These are phyloP conservation scores for Curvularia eragrostidis DNA, from an alignment of 2,329 filamentous ascomycete species.

Conservation along the genomic window DNA sequence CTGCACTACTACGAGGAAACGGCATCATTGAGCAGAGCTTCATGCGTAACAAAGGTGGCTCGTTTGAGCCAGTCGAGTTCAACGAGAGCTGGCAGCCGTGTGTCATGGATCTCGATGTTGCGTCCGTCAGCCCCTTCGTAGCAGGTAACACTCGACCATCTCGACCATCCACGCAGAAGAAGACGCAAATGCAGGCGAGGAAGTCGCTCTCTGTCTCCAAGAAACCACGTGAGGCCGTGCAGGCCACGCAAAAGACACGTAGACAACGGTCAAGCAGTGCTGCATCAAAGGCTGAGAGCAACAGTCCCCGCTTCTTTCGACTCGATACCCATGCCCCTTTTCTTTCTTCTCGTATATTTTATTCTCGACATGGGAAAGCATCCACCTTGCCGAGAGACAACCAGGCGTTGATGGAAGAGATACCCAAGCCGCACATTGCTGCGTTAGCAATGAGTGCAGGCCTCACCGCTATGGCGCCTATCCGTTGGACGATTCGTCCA, in stretches of 20 bases:
- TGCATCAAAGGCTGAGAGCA: slow-evolving; percentile 21
- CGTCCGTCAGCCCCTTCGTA: slow-evolving; percentile 38
- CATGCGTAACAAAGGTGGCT: slow-evolving; percentile 45
- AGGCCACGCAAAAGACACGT: slow-evolving; percentile 20
- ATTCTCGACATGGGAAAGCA: slow-evolving; percentile 33
- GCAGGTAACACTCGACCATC: slow-evolving; percentile 15
- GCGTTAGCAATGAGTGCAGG: slow-evolving; percentile 44
- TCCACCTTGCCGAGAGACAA: slow-evolving; percentile 31
- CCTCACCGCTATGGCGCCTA: slow-evolving; percentile 42
- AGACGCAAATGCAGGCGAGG: slow-evolving; percentile 12
- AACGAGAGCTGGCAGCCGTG: slow-evolving; percentile 44
- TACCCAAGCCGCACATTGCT: slow-evolving; percentile 40
- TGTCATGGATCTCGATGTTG: slow-evolving; percentile 31
- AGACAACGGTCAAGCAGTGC: slow-evolving; percentile 30
- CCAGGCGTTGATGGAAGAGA: slow-evolving; percentile 38
- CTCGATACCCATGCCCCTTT: slow-evolving; percentile 42
- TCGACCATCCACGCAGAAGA: slow-evolving; percentile 6
- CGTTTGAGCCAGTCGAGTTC: slow-evolving; percentile 46
- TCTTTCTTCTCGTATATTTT: slow-evolving; percentile 44
- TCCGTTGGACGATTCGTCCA: slow-evolving; percentile 31
- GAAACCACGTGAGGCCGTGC: slow-evolving; percentile 21
- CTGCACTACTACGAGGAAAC: slow-evolving; percentile 34
- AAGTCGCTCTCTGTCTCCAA: slow-evolving; percentile 24
- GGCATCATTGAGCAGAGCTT: slow-evolving; percentile 45
- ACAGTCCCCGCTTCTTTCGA: slow-evolving; percentile 43